Evolutionary conservation across 2,329 filamentous ascomycete species (phyloP), one percentile per base, ranked within the genome.

Genomic region (Xylariaceae sp.): DNA sequence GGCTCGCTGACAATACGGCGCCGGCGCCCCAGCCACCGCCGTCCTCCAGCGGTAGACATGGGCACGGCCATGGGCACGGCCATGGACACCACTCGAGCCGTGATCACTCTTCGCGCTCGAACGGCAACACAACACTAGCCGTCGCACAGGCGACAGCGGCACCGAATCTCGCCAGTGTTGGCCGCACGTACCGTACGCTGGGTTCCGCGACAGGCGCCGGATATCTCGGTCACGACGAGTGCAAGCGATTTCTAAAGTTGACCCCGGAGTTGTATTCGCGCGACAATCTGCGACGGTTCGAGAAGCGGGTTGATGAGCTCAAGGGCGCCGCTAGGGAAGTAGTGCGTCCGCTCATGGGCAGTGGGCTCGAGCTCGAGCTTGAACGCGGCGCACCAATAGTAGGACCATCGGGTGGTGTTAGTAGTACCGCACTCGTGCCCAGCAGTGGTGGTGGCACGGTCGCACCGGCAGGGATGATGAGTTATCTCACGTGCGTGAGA

Each of bases 1-100:
- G 90, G 89, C 73, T 96, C 6, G 88, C 89, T 3, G 90, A 96
- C 55, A 91, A 89, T 62, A 95, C 87, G 4, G 85, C 87, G 2
- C 85, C 88, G 0, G 76, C 83, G 3, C 79, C 80, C 0, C 64
- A 73, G 0, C 41, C 52, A 12, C 42, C 50, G 12, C 49, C 52
- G 16, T 48, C 49, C 8, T 41, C 51, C 2, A 39, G 47, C 17
- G 22, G 22, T 6, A 26, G 22, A 26, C 22, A 26, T 11, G 22
- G 22, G 6, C 36, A 43, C 12, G 43, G 48, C 15, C 43, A 51
- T 12, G 38, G 43, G 15, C 41, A 38, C 17, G 15, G 42, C 11
- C 39, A 43, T 15, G 42, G 39, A 11, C 41, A 38, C 19, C 34
- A 15, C 16, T 48, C 47, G 6, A 48, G 51, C 8, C 53, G 53